These are phyloP conservation scores for Agaricus bisporus DNA, from an alignment of 768 basidiomycete species.

Conservation along the genomic window DNA sequence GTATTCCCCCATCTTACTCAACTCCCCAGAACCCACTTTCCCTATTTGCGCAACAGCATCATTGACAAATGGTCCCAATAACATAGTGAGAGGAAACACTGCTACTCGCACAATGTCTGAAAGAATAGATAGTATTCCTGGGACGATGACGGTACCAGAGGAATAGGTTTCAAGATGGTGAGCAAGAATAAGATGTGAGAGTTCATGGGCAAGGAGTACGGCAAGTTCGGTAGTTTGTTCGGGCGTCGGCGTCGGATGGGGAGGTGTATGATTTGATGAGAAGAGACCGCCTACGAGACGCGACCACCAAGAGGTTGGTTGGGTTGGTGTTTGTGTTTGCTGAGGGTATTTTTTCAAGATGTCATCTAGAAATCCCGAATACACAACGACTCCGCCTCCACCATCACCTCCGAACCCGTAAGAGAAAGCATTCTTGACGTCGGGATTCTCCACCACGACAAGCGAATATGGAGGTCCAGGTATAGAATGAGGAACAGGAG, in stretches of 20 bases:
- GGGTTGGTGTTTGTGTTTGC: constrained; percentile 12
- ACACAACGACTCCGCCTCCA: constrained; percentile 90
- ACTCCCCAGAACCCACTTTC: constrained; percentile 69
- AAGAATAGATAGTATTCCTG: constrained; percentile 69
- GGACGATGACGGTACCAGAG: constrained; percentile 74
- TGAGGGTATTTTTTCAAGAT: constrained; percentile 51
- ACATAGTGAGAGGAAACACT: constrained; percentile 84
- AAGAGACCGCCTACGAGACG: constrained; percentile 40
- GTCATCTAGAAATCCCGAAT: constrained; percentile 88
- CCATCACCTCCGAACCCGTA: constrained; percentile 93
- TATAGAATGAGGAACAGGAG: constrained; percentile 46
- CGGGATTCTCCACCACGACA: constrained; percentile 81
- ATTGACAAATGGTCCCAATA: constrained; percentile 93
- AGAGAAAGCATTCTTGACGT: constrained; percentile 85
- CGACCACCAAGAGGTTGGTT: constrained; percentile 38
- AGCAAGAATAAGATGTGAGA: constrained; percentile 84
- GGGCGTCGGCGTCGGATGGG: constrained; percentile 55
- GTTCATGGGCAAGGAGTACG: constrained; percentile 87
- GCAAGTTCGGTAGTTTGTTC: constrained; percentile 88
- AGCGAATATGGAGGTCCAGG: constrained; percentile 87
- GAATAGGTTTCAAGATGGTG: constrained; percentile 94
- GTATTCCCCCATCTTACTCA: constrained; percentile 62
- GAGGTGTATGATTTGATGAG: constrained; percentile 25
- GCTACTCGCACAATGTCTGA: constrained; percentile 74
- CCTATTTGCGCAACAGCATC: constrained; percentile 85